Percentiles rank a stretch among this genome's conserved stretches.
phyloP scores from a whole-genome alignment of 106 monocot genomes.

The Amphibolis antarctica region DNA sequence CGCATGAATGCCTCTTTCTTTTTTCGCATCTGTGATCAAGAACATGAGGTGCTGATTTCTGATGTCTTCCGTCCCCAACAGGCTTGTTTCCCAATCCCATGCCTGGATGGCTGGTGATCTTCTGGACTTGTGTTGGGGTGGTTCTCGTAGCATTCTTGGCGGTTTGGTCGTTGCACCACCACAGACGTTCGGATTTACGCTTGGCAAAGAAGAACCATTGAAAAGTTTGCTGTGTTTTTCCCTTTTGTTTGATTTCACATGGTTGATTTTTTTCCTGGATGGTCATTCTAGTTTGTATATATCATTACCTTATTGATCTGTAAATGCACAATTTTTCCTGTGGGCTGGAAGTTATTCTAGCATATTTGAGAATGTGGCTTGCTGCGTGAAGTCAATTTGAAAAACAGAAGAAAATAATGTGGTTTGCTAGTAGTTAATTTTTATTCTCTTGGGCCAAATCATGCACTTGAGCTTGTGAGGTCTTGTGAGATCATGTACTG shows the following conservation, averaged over 20 bases:
- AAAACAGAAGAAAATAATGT: too few species aligned
- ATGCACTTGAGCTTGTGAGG: too few species aligned
- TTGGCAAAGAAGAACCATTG: slow-evolving; percentile 46
- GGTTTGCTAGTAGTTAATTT: too few species aligned
- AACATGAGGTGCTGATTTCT: neutral
- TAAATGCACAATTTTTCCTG: neutral
- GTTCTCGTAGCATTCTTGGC: slow-evolving; percentile 38
- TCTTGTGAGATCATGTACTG: too few species aligned
- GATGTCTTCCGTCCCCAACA: slow-evolving; percentile 10
- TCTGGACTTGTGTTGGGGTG: slow-evolving; percentile 44
- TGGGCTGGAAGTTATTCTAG: neutral
- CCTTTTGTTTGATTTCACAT: neutral
- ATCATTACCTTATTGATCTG: neutral
- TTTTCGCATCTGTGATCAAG: neutral
- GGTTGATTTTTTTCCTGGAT: too few species aligned
- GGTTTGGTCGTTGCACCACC: slow-evolving; percentile 64
- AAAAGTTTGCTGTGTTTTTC: neutral
- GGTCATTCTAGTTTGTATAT: slow-evolving; percentile 8
- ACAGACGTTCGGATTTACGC: slow-evolving; percentile 28
- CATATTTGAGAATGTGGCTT: neutral
- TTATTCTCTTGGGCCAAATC: too few species aligned
- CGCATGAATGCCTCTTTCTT: neutral
- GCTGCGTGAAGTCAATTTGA: too few species aligned
- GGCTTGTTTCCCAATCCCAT: slow-evolving; percentile 74
- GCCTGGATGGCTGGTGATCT: slow-evolving; percentile 58